Base-by-base conservation (phyloP, 495 filamentous ascomycete species). In the Saxispiralis lemnorum region DNA sequence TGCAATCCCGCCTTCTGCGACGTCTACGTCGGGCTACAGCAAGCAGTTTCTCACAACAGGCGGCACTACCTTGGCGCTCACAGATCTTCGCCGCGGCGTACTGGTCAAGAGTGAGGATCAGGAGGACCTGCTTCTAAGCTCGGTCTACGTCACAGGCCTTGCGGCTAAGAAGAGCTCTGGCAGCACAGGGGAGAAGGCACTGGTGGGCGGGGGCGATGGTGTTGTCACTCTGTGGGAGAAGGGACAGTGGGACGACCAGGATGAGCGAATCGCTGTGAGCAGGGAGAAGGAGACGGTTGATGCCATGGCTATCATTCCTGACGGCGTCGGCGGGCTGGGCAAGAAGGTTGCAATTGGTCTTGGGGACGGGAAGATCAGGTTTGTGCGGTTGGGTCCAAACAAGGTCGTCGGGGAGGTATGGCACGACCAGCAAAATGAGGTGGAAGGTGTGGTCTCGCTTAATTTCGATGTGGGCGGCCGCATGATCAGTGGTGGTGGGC, bases 11-110 rank as follows among this genome's bases (percentile, higher is more conserved):
- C 66, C 88, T 0, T 78, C 79, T 3, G 63, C 73, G 1, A 72
- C 78, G 11, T 84, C 78, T 54, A 89, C 80, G 1, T 84, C 77
- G 1, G 85, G 86, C 2, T 85, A 79, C 60, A 76, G 76, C 57
- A 92, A 93, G 55, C 87, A 95, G 60, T 96, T 83, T 77, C 69
- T 94, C 17, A 83, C 78, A 6, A 94, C 87, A 0, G 92, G 89
- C 34, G 86, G 83, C 18, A 85, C 81, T 1, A 94, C 86, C 1
- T 63, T 96, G 13, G 83, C 83, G 7, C 75, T 94, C 31, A 88
- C 84, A 1, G 89, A 97, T 62, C 65, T 93, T 6, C 73, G 89
- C 17, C 67, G 77, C 28, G 83, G 83, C 5, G 81, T 93, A 1
- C 60, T 95, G 10, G 76, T 85, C 15, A 75, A 75, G 40, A 92